phyloP scores from a whole-genome alignment of 768 basidiomycete species.

The Lyophyllum shimeji region DNA sequence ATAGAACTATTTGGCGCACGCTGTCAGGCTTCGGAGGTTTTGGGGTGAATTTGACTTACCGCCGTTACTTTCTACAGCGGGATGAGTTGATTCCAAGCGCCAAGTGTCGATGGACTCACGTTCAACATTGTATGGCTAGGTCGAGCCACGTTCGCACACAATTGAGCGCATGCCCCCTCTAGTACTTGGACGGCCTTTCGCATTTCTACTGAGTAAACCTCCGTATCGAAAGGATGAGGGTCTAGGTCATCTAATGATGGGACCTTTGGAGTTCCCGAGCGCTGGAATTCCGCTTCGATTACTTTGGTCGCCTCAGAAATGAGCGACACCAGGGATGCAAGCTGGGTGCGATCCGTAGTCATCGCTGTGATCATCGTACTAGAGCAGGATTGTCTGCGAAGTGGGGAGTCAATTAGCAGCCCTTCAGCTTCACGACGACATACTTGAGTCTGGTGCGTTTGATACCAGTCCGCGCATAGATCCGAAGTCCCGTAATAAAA shows the following conservation, averaged over 20 bases:
- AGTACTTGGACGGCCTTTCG: conserved; percentile 24
- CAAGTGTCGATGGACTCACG: conserved; percentile 8
- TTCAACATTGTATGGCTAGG: conserved; percentile 24
- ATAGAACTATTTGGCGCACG: conserved; percentile 26
- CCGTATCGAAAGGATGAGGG: conserved; percentile 22
- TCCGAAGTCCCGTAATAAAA: background rate
- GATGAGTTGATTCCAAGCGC: background rate
- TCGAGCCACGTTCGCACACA: conserved; percentile 22
- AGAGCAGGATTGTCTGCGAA: too few relatives aligned
- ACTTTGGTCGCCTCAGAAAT: conserved; percentile 1
- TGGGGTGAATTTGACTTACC: too few relatives aligned
- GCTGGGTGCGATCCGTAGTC: background rate
- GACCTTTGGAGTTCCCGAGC: background rate
- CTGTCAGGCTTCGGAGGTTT: too few relatives aligned
- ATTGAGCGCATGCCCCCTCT: conserved; percentile 27
- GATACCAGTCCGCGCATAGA: background rate
- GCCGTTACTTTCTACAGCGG: conserved; percentile 3
- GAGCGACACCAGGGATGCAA: background rate
- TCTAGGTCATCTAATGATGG: conserved; percentile 21
- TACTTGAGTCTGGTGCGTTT: too few relatives aligned
- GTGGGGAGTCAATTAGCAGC: too few relatives aligned
- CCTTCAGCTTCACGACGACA: too few relatives aligned
- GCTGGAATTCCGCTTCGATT: background rate
- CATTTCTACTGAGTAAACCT: conserved; percentile 13
- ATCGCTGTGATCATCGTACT: background rate